Conservation (phyloP, 2,329 filamentous ascomycete species). For the Trichoderma harzianum region DNA sequence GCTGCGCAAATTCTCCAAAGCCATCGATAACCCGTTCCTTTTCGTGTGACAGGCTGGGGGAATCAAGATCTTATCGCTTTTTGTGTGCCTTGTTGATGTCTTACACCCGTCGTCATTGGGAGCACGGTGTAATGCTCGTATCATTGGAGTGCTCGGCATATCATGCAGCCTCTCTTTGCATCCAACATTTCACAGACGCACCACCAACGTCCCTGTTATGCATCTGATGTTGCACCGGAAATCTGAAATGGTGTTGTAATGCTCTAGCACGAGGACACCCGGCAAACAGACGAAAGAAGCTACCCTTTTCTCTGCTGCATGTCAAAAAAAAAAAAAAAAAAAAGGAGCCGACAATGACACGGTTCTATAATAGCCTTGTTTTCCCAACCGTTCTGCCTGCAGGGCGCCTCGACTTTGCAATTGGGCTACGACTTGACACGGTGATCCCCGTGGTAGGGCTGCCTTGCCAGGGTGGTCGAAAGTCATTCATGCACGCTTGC, state of each 20-base stretch:
- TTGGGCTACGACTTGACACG: background rate
- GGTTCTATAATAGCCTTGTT: slow-evolving; percentile 4
- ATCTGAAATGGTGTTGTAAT: background rate
- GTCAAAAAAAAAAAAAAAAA: background rate
- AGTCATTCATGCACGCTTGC: background rate
- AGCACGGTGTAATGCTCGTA: slow-evolving; percentile 6
- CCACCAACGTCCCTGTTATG: background rate
- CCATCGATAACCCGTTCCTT: background rate
- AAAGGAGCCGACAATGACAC: background rate
- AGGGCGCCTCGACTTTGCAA: background rate
- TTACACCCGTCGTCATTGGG: slow-evolving; percentile 9
- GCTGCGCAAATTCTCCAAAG: background rate
- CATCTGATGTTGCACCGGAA: background rate
- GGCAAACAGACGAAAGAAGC: background rate
- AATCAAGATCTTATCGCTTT: slow-evolving; percentile 13
- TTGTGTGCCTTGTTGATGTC: background rate
- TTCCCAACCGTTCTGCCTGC: background rate
- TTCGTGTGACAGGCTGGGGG: background rate
- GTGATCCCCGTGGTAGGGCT: slow-evolving; percentile 13
- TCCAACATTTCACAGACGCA: background rate
- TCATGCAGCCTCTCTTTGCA: background rate
- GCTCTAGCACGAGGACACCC: background rate
- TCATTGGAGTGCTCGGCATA: background rate
- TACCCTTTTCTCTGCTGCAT: background rate
- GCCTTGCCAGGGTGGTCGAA: slow-evolving; percentile 2